Conservation (phyloP, 192 early-diverging fungal species). For the Coemansia reversa region DNA sequence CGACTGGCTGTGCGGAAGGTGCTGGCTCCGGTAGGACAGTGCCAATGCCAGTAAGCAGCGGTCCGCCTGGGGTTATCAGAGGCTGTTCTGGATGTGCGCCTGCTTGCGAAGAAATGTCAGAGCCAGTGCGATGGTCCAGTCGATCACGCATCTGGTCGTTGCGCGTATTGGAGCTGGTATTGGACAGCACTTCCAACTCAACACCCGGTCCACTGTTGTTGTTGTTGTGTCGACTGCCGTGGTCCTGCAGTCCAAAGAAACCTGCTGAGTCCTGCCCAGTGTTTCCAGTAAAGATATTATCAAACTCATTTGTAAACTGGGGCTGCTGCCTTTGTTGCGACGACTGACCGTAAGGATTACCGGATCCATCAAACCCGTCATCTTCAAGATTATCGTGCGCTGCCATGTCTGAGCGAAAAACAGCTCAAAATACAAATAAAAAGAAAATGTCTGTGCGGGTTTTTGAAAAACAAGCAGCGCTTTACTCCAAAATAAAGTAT, state of each 20-base stretch:
- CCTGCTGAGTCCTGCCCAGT: slow-evolving; percentile 17
- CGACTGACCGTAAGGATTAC: slow-evolving; percentile 6
- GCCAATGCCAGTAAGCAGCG: slow-evolving; percentile 43
- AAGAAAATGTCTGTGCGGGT: slow-evolving; percentile 1
- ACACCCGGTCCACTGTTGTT: slow-evolving; percentile 21
- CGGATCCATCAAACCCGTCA: slow-evolving; percentile 13
- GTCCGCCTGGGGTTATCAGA: slow-evolving; percentile 38
- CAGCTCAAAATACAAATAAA: background rate
- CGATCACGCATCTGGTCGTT: slow-evolving; percentile 37
- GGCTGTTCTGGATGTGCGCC: slow-evolving; percentile 39
- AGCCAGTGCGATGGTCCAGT: slow-evolving; percentile 43
- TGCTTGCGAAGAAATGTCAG: slow-evolving; percentile 50
- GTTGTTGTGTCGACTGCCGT: background rate
- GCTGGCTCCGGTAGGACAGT: slow-evolving; percentile 19
- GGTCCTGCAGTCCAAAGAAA: slow-evolving; percentile 23
- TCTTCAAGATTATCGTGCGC: slow-evolving; percentile 10
- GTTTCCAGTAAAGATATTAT: slow-evolving; percentile 20
- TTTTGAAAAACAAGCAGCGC: background rate
- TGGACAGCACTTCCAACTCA: slow-evolving; percentile 50
- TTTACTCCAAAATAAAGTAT: background rate
- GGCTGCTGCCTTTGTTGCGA: slow-evolving; percentile 11
- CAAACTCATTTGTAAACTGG: slow-evolving; percentile 27
- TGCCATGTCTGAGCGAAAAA: background rate
- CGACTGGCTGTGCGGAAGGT: slow-evolving; percentile 12
- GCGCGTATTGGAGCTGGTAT: slow-evolving; percentile 49